A percentile compares a stretch with the other conserved stretches of the same genome.
These are phyloP conservation scores for Pelargonium citronellum DNA, from an alignment of 441 rosid species.

Conservation along the genomic window DNA sequence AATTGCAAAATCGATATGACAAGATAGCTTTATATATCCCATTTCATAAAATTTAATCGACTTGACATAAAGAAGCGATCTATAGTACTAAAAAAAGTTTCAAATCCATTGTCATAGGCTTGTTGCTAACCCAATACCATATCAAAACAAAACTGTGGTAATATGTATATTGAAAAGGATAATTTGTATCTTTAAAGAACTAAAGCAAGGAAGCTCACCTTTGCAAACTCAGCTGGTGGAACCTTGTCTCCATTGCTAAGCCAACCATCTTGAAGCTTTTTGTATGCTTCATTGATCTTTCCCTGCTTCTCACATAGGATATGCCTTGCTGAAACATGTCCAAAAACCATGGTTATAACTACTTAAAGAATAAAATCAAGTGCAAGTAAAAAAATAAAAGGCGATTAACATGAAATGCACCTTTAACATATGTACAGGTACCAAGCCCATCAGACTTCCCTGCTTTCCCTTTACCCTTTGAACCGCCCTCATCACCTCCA, in stretches of 20 bases:
- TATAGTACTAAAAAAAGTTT: neutral
- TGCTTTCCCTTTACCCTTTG: constrained; percentile 94
- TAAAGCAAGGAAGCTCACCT: constrained; percentile 36
- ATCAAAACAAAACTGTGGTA: neutral
- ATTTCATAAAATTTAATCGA: neutral
- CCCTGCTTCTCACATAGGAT: constrained; percentile 93
- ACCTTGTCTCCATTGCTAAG: constrained; percentile 86
- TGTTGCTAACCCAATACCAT: neutral
- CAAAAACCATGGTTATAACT: neutral
- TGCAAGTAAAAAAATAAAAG: neutral
- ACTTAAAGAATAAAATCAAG: neutral
- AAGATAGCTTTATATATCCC: neutral
- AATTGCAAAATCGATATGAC: neutral
- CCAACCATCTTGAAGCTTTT: constrained; percentile 94
- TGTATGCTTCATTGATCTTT: constrained; percentile 89
- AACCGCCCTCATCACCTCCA: constrained; percentile 58
- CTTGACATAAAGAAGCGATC: neutral
- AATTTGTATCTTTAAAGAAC: neutral
- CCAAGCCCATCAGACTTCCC: constrained; percentile 92
- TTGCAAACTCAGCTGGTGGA: constrained; percentile 97
- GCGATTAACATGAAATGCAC: constrained; percentile 26
- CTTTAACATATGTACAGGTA: constrained; percentile 96
- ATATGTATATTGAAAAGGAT: neutral
- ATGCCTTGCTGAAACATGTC: constrained; percentile 58
- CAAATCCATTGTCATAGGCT: too few species aligned